A percentile compares a stretch with the other conserved stretches of the same genome.
Evolutionary conservation across 441 rosid genomes (phyloP).

Genomic region (Croton setiger): DNA sequence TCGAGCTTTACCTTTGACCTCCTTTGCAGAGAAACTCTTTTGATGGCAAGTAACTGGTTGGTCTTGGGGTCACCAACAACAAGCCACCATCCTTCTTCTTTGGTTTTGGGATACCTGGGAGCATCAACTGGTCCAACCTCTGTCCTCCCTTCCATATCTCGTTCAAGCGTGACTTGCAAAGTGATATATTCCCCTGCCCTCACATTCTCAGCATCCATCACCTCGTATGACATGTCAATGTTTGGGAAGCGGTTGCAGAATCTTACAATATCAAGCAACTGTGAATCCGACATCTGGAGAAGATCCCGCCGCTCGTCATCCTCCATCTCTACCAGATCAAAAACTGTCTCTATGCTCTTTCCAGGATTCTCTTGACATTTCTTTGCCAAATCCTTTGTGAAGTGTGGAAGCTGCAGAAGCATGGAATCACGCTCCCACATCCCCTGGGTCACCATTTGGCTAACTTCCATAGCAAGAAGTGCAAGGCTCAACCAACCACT

Average conservation of each 20-base stretch:
- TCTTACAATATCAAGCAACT: slow-evolving; percentile 75
- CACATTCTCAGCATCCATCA: slow-evolving; percentile 49
- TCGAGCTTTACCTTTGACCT: slow-evolving; percentile 77
- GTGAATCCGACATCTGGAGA: slow-evolving; percentile 59
- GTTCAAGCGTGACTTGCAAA: slow-evolving; percentile 66
- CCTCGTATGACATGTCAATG: slow-evolving; percentile 71
- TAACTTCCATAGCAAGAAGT: slow-evolving; percentile 90
- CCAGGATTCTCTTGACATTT: slow-evolving; percentile 87
- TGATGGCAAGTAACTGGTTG: slow-evolving; percentile 82
- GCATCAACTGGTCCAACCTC: slow-evolving; percentile 86
- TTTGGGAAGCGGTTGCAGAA: slow-evolving; percentile 94
- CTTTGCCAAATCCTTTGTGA: slow-evolving; percentile 77
- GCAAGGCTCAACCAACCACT: slow-evolving; percentile 93
- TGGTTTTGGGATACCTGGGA: slow-evolving; percentile 68
- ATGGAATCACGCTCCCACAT: slow-evolving; percentile 97
- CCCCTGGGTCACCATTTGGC: slow-evolving; percentile 98
- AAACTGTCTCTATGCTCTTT: slow-evolving; percentile 69
- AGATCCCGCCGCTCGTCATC: slow-evolving; percentile 81
- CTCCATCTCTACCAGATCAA: slow-evolving; percentile 94
- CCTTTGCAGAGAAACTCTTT: slow-evolving; percentile 81
- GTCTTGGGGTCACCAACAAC: slow-evolving; percentile 82
- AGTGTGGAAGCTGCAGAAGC: slow-evolving; percentile 94
- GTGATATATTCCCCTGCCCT: slow-evolving; percentile 61
- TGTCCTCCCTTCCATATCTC: slow-evolving; percentile 78
- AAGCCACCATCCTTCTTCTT: slow-evolving; percentile 99